Evolutionary conservation across 345 rosid species (phyloP).

Genomic region (Hevea brasiliensis): DNA sequence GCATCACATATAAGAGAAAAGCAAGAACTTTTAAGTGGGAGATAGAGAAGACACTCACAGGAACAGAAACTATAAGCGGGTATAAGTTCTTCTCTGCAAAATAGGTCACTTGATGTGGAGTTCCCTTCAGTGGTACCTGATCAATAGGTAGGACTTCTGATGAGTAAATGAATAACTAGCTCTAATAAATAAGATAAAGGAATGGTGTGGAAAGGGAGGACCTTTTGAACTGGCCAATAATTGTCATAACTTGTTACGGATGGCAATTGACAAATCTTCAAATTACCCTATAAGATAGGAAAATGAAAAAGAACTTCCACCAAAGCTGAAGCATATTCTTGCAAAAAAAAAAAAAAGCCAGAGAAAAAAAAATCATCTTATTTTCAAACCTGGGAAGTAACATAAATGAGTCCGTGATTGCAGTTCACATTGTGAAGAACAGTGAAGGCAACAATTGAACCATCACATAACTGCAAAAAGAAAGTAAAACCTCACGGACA

Average conservation of each 20-base stretch:
- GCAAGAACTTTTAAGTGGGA: not conserved
- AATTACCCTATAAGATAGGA: constrained; percentile 58
- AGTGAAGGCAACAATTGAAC: constrained; percentile 89
- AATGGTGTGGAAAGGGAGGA: constrained; percentile 18
- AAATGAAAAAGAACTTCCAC: constrained; percentile 13
- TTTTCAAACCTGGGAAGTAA: constrained; percentile 74
- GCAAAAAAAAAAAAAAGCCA: not conserved
- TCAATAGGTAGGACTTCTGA: constrained; percentile 22
- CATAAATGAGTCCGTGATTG: constrained; percentile 92
- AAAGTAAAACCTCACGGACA: constrained; percentile 1
- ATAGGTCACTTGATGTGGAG: constrained; percentile 98
- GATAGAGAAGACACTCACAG: constrained; percentile 48
- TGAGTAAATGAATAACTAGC: constrained; percentile 11
- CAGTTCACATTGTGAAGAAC: constrained; percentile 98
- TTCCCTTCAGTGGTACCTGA: constrained; percentile 88
- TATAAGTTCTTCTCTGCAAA: constrained; percentile 86
- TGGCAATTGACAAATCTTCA: constrained; percentile 94
- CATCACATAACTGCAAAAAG: constrained; percentile 80
- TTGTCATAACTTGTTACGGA: constrained; percentile 81
- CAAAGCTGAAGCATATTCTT: not conserved
- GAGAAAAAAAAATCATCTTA: constrained; percentile 15
- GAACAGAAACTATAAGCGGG: constrained; percentile 82
- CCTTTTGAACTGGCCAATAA: constrained; percentile 98
- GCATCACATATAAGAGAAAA: not conserved
- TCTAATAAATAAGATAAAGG: not conserved